Base-by-base conservation (phyloP, 2,329 filamentous ascomycete species). In the Cryphonectria nitschkei region DNA sequence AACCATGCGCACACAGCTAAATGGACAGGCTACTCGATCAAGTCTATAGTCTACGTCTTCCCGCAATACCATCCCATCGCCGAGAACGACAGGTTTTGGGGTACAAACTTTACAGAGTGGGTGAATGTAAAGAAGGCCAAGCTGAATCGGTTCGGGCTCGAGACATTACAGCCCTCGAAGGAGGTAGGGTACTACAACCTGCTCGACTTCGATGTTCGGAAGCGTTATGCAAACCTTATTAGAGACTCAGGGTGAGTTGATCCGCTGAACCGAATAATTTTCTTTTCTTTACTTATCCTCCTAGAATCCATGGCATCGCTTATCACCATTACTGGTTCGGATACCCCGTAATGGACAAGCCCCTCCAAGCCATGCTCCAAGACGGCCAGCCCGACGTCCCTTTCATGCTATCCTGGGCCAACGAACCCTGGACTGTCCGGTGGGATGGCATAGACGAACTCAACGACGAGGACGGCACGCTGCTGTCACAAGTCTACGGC, bases 271-370 rank as follows among this genome's bases (percentile, higher is more conserved):
- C 37, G 7, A 39, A 39, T 39, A 9, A 39, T 39, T 1, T 39
- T 11, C 11, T 39, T 39, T 26, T 26, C 26, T 26, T 26, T 26
- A 26, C 26, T 16, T 43, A 2, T 43, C 41, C 6, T 13, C 8
- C 14, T 26, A 64, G 62, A 4, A n/a, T 72, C 9, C 61, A 72
- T 16, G 70, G 70, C 16, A 37, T 72, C 50, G 58, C 46, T 1
- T 72, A 70, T 58, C 70, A 72, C 50, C 70, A 72, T 46, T 72
- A 72, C 64, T 72, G 70, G 70, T 72, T 72, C 58, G 68, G 68
- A 13, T 41, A 68, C n/a, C 70, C 70, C 19, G 70, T 72, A 19
- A 72, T 72, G 70, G 68, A 70, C 39, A 63, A 65, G 52, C 64
- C 64, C 19, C 68, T 72, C 34, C n/a, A 22, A 16, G 37, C 58